Percentiles rank a stretch among this genome's conserved stretches.
Evolutionary conservation across 1,284 basidiomycete genomes (phyloP).

Genomic region (Puccinia hordei): DNA sequence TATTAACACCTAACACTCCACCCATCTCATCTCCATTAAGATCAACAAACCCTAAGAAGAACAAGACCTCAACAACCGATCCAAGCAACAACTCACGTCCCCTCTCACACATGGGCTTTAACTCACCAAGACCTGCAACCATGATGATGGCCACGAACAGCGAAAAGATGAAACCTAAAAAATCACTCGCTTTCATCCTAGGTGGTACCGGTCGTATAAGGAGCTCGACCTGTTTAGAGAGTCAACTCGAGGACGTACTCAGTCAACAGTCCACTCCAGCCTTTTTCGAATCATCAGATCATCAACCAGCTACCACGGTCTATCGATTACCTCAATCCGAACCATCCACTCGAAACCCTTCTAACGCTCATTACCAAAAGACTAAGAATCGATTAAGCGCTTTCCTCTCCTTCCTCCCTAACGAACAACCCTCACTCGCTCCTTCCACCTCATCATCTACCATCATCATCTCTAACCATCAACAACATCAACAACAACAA

Average conservation of each 20-base stretch:
- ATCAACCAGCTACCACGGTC: neutral
- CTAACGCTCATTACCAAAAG: neutral
- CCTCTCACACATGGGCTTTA: neutral
- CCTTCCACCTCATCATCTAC: neutral
- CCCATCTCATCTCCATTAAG: neutral
- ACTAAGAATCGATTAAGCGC: neutral
- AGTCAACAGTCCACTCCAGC: neutral
- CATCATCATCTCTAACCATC: neutral
- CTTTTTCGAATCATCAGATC: neutral
- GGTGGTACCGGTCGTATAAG: neutral
- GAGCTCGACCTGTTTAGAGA: slow-evolving; percentile 1
- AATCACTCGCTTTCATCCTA: neutral
- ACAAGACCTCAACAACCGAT: no score
- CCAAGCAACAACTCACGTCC: neutral
- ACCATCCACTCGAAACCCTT: neutral
- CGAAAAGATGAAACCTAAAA: neutral
- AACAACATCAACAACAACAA: neutral
- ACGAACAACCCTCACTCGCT: neutral
- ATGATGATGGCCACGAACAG: neutral
- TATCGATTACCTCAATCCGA: neutral
- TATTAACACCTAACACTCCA: neutral
- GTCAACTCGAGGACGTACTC: slow-evolving; percentile 13
- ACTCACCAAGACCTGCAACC: neutral
- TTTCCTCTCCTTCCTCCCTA: slow-evolving; percentile 1
- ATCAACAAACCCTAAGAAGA: neutral